These are phyloP conservation scores for Arabidopsis arenosa DNA, from an alignment of 345 rosid genomes.

Conservation along the genomic window DNA sequence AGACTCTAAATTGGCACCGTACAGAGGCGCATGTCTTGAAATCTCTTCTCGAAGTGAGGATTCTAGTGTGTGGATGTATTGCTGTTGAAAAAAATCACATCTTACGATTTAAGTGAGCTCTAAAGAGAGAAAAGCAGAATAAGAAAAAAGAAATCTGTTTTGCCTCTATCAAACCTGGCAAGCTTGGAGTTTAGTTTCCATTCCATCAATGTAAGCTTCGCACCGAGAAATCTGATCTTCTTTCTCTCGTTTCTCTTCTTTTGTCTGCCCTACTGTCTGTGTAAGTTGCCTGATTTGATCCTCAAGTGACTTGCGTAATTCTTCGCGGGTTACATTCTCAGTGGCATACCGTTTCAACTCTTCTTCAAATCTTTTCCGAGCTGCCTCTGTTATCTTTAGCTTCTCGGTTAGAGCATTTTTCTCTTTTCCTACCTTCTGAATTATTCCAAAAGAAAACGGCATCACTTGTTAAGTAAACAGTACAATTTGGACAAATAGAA, in stretches of 20 bases:
- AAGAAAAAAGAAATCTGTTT: not conserved
- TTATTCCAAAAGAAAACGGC: conserved; percentile 37
- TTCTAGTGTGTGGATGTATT: conserved; percentile 78
- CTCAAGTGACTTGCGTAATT: conserved; percentile 87
- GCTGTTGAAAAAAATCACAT: conserved; percentile 56
- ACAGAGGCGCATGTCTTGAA: conserved; percentile 90
- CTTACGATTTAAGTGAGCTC: conserved; percentile 21
- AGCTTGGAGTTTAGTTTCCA: conserved; percentile 85
- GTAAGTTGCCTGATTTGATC: conserved; percentile 84
- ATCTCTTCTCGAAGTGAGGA: conserved; percentile 86
- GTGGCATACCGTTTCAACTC: conserved; percentile 86
- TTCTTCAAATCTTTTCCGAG: conserved; percentile 91
- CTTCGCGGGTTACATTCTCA: conserved; percentile 83
- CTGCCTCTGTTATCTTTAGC: conserved; percentile 85
- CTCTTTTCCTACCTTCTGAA: conserved; percentile 90
- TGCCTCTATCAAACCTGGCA: conserved; percentile 70
- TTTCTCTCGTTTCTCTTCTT: conserved; percentile 93
- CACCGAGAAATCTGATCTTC: conserved; percentile 92
- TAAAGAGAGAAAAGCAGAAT: not conserved
- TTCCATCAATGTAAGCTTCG: conserved; percentile 91
- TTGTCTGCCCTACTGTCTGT: conserved; percentile 87
- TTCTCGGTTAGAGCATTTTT: conserved; percentile 91
- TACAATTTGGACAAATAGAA: conserved; percentile 4
- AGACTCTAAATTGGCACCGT: conserved; percentile 91
- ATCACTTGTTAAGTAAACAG: conserved; percentile 27